Evolutionary conservation across 768 basidiomycete genomes (phyloP), one percentile per base, ranked within the genome.

Genomic region (Leccinellum albellum): DNA sequence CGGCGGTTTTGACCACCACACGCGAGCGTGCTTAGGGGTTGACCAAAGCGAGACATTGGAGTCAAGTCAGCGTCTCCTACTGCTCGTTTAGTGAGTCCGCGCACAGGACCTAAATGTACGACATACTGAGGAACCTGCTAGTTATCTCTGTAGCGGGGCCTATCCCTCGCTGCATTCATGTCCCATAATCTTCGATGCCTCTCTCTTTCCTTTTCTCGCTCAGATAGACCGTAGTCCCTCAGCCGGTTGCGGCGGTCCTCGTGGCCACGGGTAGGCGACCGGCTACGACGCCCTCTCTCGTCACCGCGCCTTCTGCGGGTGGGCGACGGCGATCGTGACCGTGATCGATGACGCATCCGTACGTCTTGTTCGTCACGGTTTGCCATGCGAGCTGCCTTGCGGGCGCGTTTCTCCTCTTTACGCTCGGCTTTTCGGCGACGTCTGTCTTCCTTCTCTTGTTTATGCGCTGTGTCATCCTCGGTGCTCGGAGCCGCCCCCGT

Each of bases 321-420:
- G 10, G 74, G 75, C 35, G 78, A 78, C 10, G 66, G 73, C 13
- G 77, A 77, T 37, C 72, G 75, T 35, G 73, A 67, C 35, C 67
- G 71, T 24, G 66, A 61, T 53, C 68, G 64, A 51, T 55, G 57
- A 54, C 59, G 66, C 48, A 61, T 31, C 48, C 66, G 59, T 35
- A 56, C 64, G 49, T 73, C 72, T 47, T 62, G 60, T 28, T 67
- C 71, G n/a, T 61, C 74, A 33, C 70, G 73, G 60, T 68, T 70
- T 56, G 72, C 67, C 53, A 74, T 75, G 54, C 74, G 74, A 62
- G 76, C 74, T 63, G 84, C 83, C 67, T 82, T 86, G 57, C 74
- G 77, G 6, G 75, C 77, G n/a, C 79, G 75, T 63, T 80, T 85
- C 70, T 82, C 82, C 64, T 83, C 86, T 66, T 82, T 88, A 54